These are phyloP conservation scores for Schizonepeta tenuifolia DNA, from an alignment of 257 asterid genomes.

Conservation along the genomic window DNA sequence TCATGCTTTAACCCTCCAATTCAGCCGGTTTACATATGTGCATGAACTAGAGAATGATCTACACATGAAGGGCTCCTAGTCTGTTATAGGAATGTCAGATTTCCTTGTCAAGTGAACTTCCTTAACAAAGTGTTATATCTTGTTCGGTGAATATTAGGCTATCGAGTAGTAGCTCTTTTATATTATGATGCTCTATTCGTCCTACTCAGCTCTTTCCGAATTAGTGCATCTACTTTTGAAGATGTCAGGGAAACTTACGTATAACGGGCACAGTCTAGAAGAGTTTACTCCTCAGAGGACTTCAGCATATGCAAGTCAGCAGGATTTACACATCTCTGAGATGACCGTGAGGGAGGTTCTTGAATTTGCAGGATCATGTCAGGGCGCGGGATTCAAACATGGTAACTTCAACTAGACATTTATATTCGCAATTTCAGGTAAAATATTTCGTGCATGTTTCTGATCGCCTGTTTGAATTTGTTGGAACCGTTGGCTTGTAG, in stretches of 20 bases:
- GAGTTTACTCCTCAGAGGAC: slow-evolving; percentile 80
- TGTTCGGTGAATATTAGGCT: slow-evolving; percentile 1
- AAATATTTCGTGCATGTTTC: slow-evolving; percentile 6
- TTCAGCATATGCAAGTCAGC: slow-evolving; percentile 70
- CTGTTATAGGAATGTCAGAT: background rate
- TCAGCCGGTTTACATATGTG: background rate
- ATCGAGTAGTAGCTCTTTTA: slow-evolving; percentile 7
- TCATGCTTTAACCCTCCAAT: background rate
- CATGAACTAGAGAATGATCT: background rate
- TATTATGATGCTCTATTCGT: slow-evolving; percentile 23
- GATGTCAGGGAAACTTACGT: slow-evolving; percentile 72
- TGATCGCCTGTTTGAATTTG: slow-evolving; percentile 24
- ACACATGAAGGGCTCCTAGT: background rate
- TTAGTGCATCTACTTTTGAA: slow-evolving; percentile 48
- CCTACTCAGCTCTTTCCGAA: slow-evolving; percentile 36
- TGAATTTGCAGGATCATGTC: slow-evolving; percentile 70
- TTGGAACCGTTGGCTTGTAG: slow-evolving; percentile 36
- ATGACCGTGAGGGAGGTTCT: slow-evolving; percentile 85
- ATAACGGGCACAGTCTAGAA: slow-evolving; percentile 64
- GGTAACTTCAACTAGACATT: slow-evolving; percentile 48
- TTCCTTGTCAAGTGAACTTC: slow-evolving; percentile 1
- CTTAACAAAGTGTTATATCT: background rate
- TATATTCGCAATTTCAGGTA: slow-evolving; percentile 6
- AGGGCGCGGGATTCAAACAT: slow-evolving; percentile 65
- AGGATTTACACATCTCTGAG: slow-evolving; percentile 75